Conservation (phyloP, 352 stramenopile genomes). For the Sclerospora graminicola region DNA sequence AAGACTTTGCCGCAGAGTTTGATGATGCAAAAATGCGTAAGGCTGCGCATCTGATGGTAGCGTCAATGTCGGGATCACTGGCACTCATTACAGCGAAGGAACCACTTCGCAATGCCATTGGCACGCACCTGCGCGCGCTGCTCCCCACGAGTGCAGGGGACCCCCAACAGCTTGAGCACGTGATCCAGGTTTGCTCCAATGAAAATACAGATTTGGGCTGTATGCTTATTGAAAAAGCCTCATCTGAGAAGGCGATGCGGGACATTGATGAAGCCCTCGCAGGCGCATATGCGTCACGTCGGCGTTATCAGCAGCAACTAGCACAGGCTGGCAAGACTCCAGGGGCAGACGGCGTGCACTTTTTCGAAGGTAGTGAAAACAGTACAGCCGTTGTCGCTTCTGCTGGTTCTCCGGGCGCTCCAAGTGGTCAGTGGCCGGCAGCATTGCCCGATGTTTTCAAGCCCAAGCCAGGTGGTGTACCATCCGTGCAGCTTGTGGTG, state of each 20-base stretch:
- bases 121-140: conserved; percentile 91
- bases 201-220: conserved; percentile 99
- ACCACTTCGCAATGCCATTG: conserved; percentile 94
- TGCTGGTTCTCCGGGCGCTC: conserved; percentile 24
- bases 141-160: conserved; percentile 82
- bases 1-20: conserved; percentile 98
- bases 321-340: conserved; percentile 70
- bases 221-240: conserved; percentile 99
- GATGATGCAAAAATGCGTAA: conserved; percentile 95
- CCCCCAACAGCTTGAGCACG: conserved; percentile 92
- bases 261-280: conserved; percentile 96
- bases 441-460: conserved; percentile 91
- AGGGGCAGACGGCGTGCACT: conserved; percentile 41
- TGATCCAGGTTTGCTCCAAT: conserved; percentile 94
- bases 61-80: conserved; percentile 95
- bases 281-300: conserved; percentile 69
- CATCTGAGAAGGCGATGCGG: conserved; percentile 96
- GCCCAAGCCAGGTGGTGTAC: conserved; percentile 88
- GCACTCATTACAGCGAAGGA: conserved; percentile 97
- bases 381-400: conserved; percentile 20
- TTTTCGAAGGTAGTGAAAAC: conserved; percentile 56
- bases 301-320: conserved; percentile 80
- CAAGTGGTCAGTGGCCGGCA: conserved; percentile 41
- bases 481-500: conserved; percentile 90
- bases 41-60: conserved; percentile 96